Conservation (phyloP, 1,139 yeast genomes). For the Blastobotrys serpentis region DNA sequence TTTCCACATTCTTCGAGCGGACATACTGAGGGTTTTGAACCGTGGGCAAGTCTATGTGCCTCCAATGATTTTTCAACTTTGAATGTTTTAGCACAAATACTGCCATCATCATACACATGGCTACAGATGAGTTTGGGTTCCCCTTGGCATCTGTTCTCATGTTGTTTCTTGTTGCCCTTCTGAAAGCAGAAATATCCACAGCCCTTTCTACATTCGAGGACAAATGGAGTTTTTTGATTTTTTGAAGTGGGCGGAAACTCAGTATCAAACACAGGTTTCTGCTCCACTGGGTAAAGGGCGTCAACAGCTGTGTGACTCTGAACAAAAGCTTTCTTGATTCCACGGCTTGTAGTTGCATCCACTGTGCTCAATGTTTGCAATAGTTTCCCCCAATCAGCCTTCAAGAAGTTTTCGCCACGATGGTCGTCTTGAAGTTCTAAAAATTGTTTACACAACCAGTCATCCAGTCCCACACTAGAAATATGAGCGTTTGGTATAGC, state of each 20-base stretch:
- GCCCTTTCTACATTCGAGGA: background rate
- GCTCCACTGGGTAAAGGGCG: background rate
- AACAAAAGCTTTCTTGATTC: background rate
- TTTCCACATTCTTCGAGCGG: background rate
- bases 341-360: background rate
- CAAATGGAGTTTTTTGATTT: background rate
- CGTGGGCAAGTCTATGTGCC: background rate
- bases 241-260: background rate
- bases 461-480: background rate
- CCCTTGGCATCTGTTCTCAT: background rate
- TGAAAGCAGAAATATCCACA: slow-evolving; percentile 1
- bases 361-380: background rate
- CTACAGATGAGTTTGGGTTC: background rate
- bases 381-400: background rate
- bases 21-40: background rate
- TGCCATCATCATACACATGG: background rate
- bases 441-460: background rate
- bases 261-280: background rate
- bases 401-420: background rate
- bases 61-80: background rate
- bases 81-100: background rate
- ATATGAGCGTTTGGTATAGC: background rate
- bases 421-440: background rate
- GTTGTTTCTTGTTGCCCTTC: background rate
- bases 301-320: background rate